Evolutionary conservation across 164 flowering plant genomes (phyloP), one percentile per base, ranked within the genome.

Genomic region (Vitis amurensis): DNA sequence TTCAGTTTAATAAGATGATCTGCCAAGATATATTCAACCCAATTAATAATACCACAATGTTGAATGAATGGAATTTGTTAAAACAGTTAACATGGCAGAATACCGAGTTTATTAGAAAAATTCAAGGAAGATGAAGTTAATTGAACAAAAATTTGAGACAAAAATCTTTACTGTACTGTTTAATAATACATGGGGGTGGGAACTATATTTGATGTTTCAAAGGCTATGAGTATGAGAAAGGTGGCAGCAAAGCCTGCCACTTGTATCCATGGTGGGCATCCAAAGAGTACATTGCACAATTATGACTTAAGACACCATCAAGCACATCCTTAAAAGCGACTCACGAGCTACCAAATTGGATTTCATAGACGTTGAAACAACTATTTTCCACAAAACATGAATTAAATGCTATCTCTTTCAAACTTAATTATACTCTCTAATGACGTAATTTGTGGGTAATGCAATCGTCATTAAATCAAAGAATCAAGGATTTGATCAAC

Each of bases 391-490:
- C 31, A 17, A 15, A 27, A 29, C 31, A 11, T 60, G 64, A 48
- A 11, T 27, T 16, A 9, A 8, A 9, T 1, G 3, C 44, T 52
- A 61, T 16, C 50, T 12, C 19, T 63, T 63, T 16, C 9, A 14
- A 67, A 68, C 31, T 69, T 48, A 15, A 27, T 15, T 19, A 14
- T 30, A 49, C 0, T 15, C 44, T 16, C 14, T 69, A 57, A 77
- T 70, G 71, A 66, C 74, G 68, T 61, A 61, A 50, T 61, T 68
- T 61, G 12, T 9, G 29, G 12, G 77, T 70, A 73, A 73, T 67
- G 71, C 68, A 56, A 6, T 50, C 77, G 77, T 77, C 80, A 73
- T 59, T 67, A 66, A 55, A 9, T 37, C 44, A 30, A 50, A 23
- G 2, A 48, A 68, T 8, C 50, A 57, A 29, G 2, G 3, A 51